phyloP scores from a whole-genome alignment of 2,329 filamentous ascomycete species.

The Sporothrix luriei region DNA sequence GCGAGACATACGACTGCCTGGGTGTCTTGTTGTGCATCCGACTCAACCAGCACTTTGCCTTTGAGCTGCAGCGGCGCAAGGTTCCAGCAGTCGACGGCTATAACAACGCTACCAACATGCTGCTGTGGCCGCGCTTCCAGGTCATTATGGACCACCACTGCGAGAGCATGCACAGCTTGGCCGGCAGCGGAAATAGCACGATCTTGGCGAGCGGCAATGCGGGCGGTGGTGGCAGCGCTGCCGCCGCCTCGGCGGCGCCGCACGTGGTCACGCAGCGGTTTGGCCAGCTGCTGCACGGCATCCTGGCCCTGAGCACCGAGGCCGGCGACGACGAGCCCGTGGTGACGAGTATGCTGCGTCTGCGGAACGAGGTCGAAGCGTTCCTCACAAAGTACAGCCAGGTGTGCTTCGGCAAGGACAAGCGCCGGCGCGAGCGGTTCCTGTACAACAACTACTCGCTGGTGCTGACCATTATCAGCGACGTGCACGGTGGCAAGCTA shows the following conservation, averaged over 20 bases:
- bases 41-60: constrained; percentile 90
- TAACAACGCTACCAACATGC: constrained; percentile 92
- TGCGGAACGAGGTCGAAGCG: constrained; percentile 79
- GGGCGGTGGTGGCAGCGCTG: constrained; percentile 45
- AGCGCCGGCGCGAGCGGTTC: constrained; percentile 81
- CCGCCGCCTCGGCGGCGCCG: constrained; percentile 73
- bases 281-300: constrained; percentile 84
- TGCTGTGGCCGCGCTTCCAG: constrained; percentile 94
- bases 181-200: constrained; percentile 43
- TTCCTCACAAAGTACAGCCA: constrained; percentile 80
- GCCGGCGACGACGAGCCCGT: constrained; percentile 94
- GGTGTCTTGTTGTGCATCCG: constrained; percentile 90
- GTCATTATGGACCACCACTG: constrained; percentile 91
- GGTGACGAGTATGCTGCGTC: constrained; percentile 72
- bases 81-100: constrained; percentile 88
- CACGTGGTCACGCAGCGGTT: constrained; percentile 95
- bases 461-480: constrained; percentile 87
- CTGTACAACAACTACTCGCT: constrained; percentile 95
- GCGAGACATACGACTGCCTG: constrained; percentile 78
- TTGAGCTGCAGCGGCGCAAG: constrained; percentile 88
- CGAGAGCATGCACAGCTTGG: constrained; percentile 74
- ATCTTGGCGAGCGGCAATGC: constrained; percentile 39
- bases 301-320: constrained; percentile 81
- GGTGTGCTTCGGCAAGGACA: constrained; percentile 66
- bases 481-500: constrained; percentile 68